Evolutionary conservation across 768 basidiomycete genomes (phyloP).

Genomic region (Tremella yokohamensis): DNA sequence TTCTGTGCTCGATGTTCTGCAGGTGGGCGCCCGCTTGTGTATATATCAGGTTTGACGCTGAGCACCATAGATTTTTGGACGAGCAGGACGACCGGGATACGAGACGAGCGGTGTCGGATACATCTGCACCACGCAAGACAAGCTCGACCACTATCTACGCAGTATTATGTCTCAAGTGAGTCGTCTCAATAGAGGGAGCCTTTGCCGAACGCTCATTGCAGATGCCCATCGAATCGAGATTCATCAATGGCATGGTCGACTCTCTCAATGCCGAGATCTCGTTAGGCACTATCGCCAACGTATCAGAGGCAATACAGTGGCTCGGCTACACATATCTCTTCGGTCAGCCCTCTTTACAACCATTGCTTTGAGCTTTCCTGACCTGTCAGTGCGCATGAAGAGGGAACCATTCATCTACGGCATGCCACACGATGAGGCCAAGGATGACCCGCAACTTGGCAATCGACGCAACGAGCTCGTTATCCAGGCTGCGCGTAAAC

Average conservation of each 20-base stretch:
- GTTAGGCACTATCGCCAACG: slow-evolving; percentile 85
- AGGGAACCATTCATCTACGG: slow-evolving; percentile 86
- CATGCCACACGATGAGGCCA: slow-evolving; percentile 66
- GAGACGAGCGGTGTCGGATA: slow-evolving; percentile 91
- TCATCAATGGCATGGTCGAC: slow-evolving; percentile 78
- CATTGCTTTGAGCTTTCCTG: not conserved
- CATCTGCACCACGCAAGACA: slow-evolving; percentile 92
- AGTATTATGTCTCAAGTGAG: slow-evolving; percentile 78
- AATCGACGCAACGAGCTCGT: slow-evolving; percentile 68
- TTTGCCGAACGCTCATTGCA: not conserved
- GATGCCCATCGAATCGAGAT: slow-evolving; percentile 55
- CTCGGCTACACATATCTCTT: slow-evolving; percentile 95
- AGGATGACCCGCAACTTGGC: slow-evolving; percentile 70
- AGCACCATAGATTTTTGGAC: slow-evolving; percentile 73
- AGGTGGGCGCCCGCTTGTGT: slow-evolving; percentile 27
- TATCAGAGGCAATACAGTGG: slow-evolving; percentile 85
- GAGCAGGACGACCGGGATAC: slow-evolving; percentile 68
- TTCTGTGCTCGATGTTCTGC: slow-evolving; percentile 89
- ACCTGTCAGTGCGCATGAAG: slow-evolving; percentile 69
- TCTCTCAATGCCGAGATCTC: slow-evolving; percentile 92
- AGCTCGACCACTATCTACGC: slow-evolving; percentile 83
- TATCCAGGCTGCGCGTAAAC: slow-evolving; percentile 61
- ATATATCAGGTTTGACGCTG: not conserved
- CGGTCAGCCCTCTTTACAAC: slow-evolving; percentile 28
- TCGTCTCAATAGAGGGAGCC: not conserved